Evolutionary conservation across 2,329 filamentous ascomycete genomes (phyloP).

Genomic region (Pseudodiploospora longispora): DNA sequence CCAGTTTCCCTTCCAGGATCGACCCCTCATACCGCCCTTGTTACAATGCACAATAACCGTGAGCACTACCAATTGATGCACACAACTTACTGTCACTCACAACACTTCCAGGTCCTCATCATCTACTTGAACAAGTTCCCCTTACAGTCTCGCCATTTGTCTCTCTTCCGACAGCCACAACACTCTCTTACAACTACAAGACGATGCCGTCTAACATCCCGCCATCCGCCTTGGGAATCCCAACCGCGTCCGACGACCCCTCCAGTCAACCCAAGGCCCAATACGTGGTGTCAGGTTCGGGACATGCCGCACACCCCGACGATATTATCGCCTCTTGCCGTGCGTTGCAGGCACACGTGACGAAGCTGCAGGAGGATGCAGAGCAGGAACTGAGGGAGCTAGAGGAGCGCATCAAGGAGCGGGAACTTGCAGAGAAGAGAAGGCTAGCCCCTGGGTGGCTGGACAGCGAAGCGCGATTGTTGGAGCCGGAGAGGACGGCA

Average conservation of each 20-base stretch:
- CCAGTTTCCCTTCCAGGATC: too few species aligned
- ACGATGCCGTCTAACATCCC: conserved; percentile 81
- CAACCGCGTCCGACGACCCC: conserved; percentile 27
- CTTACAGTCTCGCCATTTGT: conserved; percentile 93
- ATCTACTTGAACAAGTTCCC: conserved; percentile 83
- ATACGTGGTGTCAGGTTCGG: conserved; percentile 72
- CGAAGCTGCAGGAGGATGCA: conserved; percentile 59
- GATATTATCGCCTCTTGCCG: conserved; percentile 78
- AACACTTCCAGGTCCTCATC: conserved; percentile 59
- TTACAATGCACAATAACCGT: conserved; percentile 28
- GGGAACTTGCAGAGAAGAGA: conserved; percentile 72
- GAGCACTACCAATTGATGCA: conserved; percentile 8
- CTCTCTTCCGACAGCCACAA: conserved; percentile 79
- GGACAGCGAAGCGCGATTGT: conserved; percentile 61
- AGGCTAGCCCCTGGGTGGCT: conserved; percentile 74
- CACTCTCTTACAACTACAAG: conserved; percentile 93
- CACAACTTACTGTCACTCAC: conserved; percentile 7
- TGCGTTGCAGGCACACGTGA: conserved; percentile 68
- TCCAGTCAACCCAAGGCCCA: conserved; percentile 42
- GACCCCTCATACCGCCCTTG: not conserved
- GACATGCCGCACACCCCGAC: conserved; percentile 77
- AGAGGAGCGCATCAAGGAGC: conserved; percentile 55
- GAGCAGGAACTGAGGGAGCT: conserved; percentile 60
- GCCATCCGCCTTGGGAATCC: conserved; percentile 26
- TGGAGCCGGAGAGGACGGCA: conserved; percentile 55